phyloP scores from a whole-genome alignment of 208 protist genomes.

The Wallacemonas sp. region DNA sequence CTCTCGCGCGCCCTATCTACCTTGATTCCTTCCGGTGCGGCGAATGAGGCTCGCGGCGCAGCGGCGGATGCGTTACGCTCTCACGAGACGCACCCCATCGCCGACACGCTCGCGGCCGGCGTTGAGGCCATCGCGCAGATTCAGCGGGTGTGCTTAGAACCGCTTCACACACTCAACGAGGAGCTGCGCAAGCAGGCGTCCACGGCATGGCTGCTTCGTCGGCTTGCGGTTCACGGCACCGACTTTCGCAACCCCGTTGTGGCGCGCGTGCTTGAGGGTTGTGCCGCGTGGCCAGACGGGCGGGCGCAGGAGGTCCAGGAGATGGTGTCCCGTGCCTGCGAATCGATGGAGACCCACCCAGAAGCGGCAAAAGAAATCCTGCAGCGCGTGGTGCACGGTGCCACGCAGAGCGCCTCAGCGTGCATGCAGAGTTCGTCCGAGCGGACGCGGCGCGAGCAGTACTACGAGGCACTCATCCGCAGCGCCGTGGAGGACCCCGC shows the following conservation, averaged over 20 bases:
- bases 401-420: not conserved
- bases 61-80: not conserved
- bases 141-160: not conserved
- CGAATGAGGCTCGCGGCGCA: not conserved
- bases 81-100: not conserved
- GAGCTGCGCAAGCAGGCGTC: slow-evolving; percentile 13
- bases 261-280: slow-evolving; percentile 28
- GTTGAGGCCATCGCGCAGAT: not conserved
- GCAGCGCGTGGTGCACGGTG: not conserved
- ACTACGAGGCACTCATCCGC: not conserved
- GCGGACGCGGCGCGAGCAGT: not conserved
- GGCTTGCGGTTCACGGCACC: slow-evolving; percentile 17
- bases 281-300: not conserved
- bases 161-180: slow-evolving; percentile 3
- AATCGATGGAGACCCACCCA: not conserved
- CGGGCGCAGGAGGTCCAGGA: slow-evolving; percentile 2
- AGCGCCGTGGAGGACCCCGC: not conserved
- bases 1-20: not conserved
- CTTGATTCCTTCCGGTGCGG: not conserved
- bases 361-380: not conserved
- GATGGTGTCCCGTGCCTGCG: not conserved
- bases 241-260: slow-evolving; percentile 30
- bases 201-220: slow-evolving; percentile 12
- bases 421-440: not conserved
- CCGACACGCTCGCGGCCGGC: not conserved